Base-by-base conservation (phyloP, 345 rosid genomes). In the Murraya koenigii region DNA sequence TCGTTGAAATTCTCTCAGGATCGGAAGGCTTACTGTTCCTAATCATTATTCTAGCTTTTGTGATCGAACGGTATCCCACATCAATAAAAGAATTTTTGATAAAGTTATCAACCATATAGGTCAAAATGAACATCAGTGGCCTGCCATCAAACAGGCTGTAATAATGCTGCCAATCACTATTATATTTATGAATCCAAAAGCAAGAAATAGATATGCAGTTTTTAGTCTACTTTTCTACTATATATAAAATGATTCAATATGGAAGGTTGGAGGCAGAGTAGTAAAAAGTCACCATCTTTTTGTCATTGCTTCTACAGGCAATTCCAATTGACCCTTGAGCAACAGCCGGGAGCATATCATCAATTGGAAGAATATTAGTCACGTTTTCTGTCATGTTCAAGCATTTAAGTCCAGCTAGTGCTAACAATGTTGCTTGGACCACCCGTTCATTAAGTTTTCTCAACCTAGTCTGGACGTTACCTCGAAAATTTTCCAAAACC, bases 261-360 rank as follows among this genome's bases (percentile, higher is more conserved):
- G 59, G n/a, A 26, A 68, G 63, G 26, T 30, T 20, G 26, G n/a
- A n/a, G n/a, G 28, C 30, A 75, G 1, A 52, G 61, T 6, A 76
- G 33, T 32, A 65, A 58, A 66, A 72, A 81, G 52, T 14, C 73
- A 94, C 97, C 95, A 94, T 96, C 89, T 87, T 96, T 67, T 90
- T 92, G 70, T 96, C 94, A 80, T 83, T 80, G 30, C 78, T 90
- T 83, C 95, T 85, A 82, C 99, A 94, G 54, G 99, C 97, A 79
- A 96, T 92, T 76, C 99, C 99, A 68, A 96, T 96, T 15, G 99
- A 98, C 36, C 99, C 99, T 82, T 94, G 99, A 75, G 99, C 99
- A 89, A 96, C 99, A 61, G 99, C 99, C 11, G 99, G 99, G 76
- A 96, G 98, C 98, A 96, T 96, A 75, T 94, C 97, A 69, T 94